A percentile compares a stretch with the other conserved stretches of the same genome.
Evolutionary conservation across 495 filamentous ascomycete genomes (phyloP).

Genomic region (Jackrogersella multiformis): DNA sequence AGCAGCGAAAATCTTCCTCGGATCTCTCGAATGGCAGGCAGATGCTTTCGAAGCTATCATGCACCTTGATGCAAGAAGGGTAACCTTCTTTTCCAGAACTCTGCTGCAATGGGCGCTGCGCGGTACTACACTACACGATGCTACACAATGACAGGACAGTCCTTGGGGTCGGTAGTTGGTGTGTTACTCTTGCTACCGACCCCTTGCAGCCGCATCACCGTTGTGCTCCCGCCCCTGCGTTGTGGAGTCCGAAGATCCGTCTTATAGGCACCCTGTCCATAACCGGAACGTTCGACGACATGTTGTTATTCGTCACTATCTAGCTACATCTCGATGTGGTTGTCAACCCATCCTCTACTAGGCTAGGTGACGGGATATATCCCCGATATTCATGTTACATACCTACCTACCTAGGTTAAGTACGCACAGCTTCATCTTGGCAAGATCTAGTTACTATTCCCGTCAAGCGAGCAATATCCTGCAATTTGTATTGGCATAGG

Average conservation of each 20-base stretch:
- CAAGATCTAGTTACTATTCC: not conserved
- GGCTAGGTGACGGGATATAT: conserved; percentile 12
- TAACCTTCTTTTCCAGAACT: conserved; percentile 17
- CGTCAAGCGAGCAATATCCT: not conserved
- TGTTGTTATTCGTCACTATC: conserved; percentile 16
- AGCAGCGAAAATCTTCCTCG: conserved; percentile 27
- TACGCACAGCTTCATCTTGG: not conserved
- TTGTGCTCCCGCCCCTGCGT: conserved; percentile 19
- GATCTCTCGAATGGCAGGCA: conserved; percentile 15
- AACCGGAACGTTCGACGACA: conserved; percentile 13
- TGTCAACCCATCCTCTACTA: conserved; percentile 7
- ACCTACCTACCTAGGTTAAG: not conserved
- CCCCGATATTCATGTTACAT: conserved; percentile 10
- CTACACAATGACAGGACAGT: conserved; percentile 14
- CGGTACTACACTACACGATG: conserved; percentile 3
- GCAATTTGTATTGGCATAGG: conserved; percentile 17
- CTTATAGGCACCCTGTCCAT: conserved; percentile 34
- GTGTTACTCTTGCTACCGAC: not conserved
- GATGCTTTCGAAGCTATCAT: conserved; percentile 30
- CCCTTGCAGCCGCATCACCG: conserved; percentile 34
- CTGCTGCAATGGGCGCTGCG: conserved; percentile 18
- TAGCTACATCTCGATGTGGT: conserved; percentile 7
- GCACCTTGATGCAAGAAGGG: conserved; percentile 36
- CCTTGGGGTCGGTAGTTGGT: conserved; percentile 23
- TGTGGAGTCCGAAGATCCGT: conserved; percentile 13